Evolutionary conservation across 108 stramenopile genomes (phyloP).

Genomic region (Schizochytrium sp.): DNA sequence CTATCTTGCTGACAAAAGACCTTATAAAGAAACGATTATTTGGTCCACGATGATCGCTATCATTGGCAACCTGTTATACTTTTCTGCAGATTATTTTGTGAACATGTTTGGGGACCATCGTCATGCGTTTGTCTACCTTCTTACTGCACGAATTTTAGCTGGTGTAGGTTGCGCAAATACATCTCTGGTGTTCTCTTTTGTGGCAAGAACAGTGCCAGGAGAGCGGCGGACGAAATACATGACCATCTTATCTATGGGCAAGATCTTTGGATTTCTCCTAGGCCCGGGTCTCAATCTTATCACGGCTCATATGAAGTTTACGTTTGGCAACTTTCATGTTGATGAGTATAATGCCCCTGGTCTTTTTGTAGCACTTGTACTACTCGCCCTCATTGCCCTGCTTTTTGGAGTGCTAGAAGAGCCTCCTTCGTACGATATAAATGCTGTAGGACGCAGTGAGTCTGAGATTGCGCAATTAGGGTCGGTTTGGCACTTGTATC

Average conservation of each 20-base stretch:
- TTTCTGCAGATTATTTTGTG: background rate
- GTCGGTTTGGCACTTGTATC: background rate
- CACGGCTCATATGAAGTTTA: constrained; percentile 28
- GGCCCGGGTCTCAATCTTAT: constrained; percentile 46
- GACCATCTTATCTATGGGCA: constrained; percentile 14
- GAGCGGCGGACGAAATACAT: background rate
- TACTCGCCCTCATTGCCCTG: background rate
- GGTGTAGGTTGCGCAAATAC: constrained; percentile 50
- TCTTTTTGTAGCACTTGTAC: background rate
- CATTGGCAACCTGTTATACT: constrained; percentile 39
- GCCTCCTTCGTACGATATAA: constrained; percentile 3
- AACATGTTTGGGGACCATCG: background rate
- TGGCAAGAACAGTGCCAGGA: background rate
- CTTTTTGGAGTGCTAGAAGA: background rate
- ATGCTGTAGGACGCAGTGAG: background rate
- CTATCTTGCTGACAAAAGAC: constrained; percentile 40
- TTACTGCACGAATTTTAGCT: background rate
- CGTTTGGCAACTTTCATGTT: background rate
- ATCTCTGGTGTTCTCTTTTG: constrained; percentile 11
- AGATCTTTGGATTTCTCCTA: background rate
- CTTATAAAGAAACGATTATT: constrained; percentile 30
- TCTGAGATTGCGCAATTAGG: background rate
- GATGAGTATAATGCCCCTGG: constrained; percentile 40
- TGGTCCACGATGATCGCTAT: constrained; percentile 18
- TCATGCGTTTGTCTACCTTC: background rate